Evolutionary conservation across 164 flowering plant species (phyloP), one percentile per base, ranked within the genome.

Genomic region (Vitis amurensis): DNA sequence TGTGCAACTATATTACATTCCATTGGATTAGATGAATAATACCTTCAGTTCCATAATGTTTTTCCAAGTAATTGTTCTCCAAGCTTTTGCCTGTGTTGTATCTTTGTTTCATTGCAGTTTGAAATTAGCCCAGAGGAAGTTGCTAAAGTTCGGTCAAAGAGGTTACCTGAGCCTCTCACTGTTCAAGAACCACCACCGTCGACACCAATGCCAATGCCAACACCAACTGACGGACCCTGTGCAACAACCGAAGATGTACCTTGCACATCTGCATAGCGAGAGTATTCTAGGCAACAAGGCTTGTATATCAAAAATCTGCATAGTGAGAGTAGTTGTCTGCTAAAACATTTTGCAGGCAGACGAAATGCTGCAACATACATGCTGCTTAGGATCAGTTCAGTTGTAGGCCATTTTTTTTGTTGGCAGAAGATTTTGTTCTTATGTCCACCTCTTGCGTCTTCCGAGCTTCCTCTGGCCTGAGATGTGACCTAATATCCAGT

Each of bases 111-210:
- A 11, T 55, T 84, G 87, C 93, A 89, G 97, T 83, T 88, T 70
- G 84, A 74, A 31, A 68, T 88, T 66, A 73, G 81, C 1, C 57
- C 80, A 9, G 82, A 84, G 76, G 72, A 67, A 63, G 90, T 84
- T 60, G 80, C 77, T 55, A 74, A 82, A 76, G 82, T 84, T 73
- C 86, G 77, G 50, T 87, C 93, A 53, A 87, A 80, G 71, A 84
- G 92, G 76, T 88, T 90, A 44, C 70, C 82, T 2, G 79, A 78
- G 76, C 90, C 91, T 61, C 82, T 81, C 17, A 74, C 82, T 4
- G 83, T 60, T 60, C 66, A 61, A 62, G 81, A 87, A 69, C 78
- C 71, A 44, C 52, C 76, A 9, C 61, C 73, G 7, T 6, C 44
- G 44, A 37, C 44, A 37, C 44, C 44, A 6, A 37, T 6, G 7